Percentiles rank a stretch among this genome's conserved stretches.
phyloP scores from a whole-genome alignment of 352 stramenopile genomes.

The Globisporangium nodosum region DNA sequence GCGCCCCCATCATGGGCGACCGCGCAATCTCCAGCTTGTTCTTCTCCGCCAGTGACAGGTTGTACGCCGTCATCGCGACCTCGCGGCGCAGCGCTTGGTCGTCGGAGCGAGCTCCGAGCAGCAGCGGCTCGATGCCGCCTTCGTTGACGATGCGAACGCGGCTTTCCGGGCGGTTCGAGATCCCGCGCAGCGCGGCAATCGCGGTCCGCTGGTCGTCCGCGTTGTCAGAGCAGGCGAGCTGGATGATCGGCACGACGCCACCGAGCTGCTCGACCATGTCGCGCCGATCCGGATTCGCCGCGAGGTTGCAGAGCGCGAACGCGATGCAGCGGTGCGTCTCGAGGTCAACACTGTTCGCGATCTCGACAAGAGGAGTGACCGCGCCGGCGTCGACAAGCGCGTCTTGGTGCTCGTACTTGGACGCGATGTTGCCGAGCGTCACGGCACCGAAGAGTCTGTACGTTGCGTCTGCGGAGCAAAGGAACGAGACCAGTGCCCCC shows the following conservation, averaged over 20 bases:
- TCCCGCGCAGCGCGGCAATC: slow-evolving; percentile 88
- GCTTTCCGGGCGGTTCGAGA: slow-evolving; percentile 80
- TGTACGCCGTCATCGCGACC: slow-evolving; percentile 87
- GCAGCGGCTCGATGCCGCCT: slow-evolving; percentile 85
- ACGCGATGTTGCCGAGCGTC: slow-evolving; percentile 93
- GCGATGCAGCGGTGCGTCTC: slow-evolving; percentile 96
- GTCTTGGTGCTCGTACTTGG: slow-evolving; percentile 65
- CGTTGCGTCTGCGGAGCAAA: slow-evolving; percentile 93
- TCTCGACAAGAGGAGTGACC: slow-evolving; percentile 89
- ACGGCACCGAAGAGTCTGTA: slow-evolving; percentile 95
- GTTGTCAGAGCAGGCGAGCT: slow-evolving; percentile 90
- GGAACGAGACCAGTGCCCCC: slow-evolving; percentile 88
- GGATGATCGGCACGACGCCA: slow-evolving; percentile 93
- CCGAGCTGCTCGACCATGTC: slow-evolving; percentile 90
- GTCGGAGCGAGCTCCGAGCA: slow-evolving; percentile 68
- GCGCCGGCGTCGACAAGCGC: slow-evolving; percentile 82
- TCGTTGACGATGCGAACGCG: slow-evolving; percentile 87
- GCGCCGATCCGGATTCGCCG: slow-evolving; percentile 80
- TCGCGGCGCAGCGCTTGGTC: slow-evolving; percentile 83
- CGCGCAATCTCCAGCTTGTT: slow-evolving; percentile 93
- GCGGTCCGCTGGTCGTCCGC: slow-evolving; percentile 86
- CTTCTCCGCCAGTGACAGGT: slow-evolving; percentile 90
- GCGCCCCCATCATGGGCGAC: slow-evolving; percentile 66
- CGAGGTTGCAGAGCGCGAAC: slow-evolving; percentile 95
- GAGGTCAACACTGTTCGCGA: slow-evolving; percentile 88